A percentile compares a stretch with the other conserved stretches of the same genome.
These are phyloP conservation scores for Sugiyamaella floridensis DNA, from an alignment of 805 yeast species.

Conservation along the genomic window DNA sequence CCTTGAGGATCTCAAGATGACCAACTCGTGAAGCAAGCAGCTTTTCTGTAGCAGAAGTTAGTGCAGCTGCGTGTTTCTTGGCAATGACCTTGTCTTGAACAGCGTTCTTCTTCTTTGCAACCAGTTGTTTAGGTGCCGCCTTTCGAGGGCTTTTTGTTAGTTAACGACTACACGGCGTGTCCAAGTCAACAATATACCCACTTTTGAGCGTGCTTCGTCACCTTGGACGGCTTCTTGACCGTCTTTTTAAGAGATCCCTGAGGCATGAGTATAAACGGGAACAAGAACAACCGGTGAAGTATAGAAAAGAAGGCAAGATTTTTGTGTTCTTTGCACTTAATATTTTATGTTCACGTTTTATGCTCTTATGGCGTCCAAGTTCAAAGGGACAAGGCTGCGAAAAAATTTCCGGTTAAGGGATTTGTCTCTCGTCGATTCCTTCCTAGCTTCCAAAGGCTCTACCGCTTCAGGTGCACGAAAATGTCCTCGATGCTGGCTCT, in stretches of 20 bases:
- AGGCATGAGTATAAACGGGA: slow-evolving; percentile 24
- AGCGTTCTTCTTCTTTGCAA: slow-evolving; percentile 54
- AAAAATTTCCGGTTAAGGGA: slow-evolving; percentile 2
- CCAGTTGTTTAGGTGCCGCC: slow-evolving; percentile 68
- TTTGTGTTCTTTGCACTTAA: too few relatives aligned
- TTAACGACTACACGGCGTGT: background rate
- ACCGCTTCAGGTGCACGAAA: background rate
- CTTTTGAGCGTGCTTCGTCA: slow-evolving; percentile 13
- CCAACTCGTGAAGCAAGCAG: slow-evolving; percentile 86
- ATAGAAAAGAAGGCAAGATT: too few relatives aligned
- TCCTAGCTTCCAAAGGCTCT: slow-evolving; percentile 1
- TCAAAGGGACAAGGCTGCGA: background rate
- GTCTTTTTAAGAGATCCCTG: slow-evolving; percentile 32
- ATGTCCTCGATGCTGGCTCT: slow-evolving; percentile 38
- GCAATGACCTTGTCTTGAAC: slow-evolving; percentile 48
- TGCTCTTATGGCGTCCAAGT: too few relatives aligned
- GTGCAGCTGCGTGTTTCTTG: slow-evolving; percentile 50
- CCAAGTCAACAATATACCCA: background rate
- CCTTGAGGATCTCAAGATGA: slow-evolving; percentile 84
- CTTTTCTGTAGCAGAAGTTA: slow-evolving; percentile 66
- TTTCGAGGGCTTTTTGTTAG: slow-evolving; percentile 33
- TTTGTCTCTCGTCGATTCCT: background rate
- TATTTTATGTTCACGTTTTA: too few relatives aligned
- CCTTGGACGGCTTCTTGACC: slow-evolving; percentile 11
- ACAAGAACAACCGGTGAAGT: background rate